These are phyloP conservation scores for Cryptococcus sp. DNA, from an alignment of 1,284 basidiomycete genomes.

Conservation along the genomic window DNA sequence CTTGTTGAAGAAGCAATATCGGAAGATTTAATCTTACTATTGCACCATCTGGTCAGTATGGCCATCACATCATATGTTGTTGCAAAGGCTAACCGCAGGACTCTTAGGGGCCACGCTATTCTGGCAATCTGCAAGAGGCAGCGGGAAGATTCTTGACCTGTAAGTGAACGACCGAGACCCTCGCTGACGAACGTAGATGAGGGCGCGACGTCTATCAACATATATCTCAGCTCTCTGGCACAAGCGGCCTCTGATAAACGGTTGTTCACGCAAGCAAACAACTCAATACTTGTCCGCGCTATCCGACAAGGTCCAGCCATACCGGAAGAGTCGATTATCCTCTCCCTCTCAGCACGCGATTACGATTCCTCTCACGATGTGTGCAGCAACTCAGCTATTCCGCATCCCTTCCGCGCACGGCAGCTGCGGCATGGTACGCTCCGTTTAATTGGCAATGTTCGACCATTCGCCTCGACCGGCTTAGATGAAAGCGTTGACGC, in stretches of 20 bases:
- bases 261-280: slow-evolving; percentile 38
- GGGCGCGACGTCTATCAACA: slow-evolving; percentile 52
- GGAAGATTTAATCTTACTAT: slow-evolving; percentile 49
- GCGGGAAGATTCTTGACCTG: slow-evolving; percentile 53
- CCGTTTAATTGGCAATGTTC: slow-evolving; percentile 62
- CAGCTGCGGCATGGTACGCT: slow-evolving; percentile 41
- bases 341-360: slow-evolving; percentile 48
- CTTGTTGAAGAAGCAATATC: slow-evolving; percentile 49
- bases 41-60: slow-evolving; percentile 48
- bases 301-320: slow-evolving; percentile 48
- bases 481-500: slow-evolving; percentile 79
- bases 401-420: slow-evolving; percentile 35
- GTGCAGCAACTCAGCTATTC: slow-evolving; percentile 44
- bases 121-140: slow-evolving; percentile 52
- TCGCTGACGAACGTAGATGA: slow-evolving; percentile 35
- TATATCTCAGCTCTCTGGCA: slow-evolving; percentile 47
- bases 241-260: slow-evolving; percentile 35
- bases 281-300: slow-evolving; percentile 49
- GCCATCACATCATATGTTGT: not conserved
- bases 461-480: slow-evolving; percentile 63
- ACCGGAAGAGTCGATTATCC: slow-evolving; percentile 46
- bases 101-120: slow-evolving; percentile 49
- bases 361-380: slow-evolving; percentile 17
- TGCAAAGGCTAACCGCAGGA: slow-evolving; percentile 1
- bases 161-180: slow-evolving; percentile 17